A percentile compares a stretch with the other conserved stretches of the same genome.
Evolutionary conservation across 75 land plant species (phyloP).

Genomic region (Selaginella tamariscina): DNA sequence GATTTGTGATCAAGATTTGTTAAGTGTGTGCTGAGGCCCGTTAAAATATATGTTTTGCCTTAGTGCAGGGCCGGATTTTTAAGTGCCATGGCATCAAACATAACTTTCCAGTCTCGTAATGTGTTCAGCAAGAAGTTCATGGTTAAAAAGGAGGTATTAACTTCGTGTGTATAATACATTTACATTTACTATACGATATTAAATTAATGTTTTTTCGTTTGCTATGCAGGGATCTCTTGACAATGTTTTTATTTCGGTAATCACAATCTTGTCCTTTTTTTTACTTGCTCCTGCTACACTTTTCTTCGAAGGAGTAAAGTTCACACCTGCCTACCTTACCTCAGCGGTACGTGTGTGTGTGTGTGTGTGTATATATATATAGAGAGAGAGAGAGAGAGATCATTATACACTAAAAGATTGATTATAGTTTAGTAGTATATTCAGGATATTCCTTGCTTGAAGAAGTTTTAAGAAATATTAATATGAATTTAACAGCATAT

Average conservation of each 20-base stretch:
- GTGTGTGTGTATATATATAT: too few relatives aligned
- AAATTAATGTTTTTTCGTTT: too few relatives aligned
- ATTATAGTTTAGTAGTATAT: too few relatives aligned
- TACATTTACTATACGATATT: not conserved
- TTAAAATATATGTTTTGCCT: not conserved
- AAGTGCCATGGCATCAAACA: slow-evolving; percentile 98
- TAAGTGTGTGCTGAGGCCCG: too few relatives aligned
- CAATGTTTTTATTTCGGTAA: slow-evolving; percentile 77
- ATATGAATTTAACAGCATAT: too few relatives aligned
- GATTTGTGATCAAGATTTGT: too few relatives aligned
- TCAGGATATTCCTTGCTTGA: too few relatives aligned
- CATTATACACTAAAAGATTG: slow-evolving; percentile 8
- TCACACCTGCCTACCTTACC: slow-evolving; percentile 60
- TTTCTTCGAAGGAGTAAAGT: slow-evolving; percentile 70
- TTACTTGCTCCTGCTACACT: slow-evolving; percentile 48
- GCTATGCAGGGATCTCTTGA: slow-evolving; percentile 61
- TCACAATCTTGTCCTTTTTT: slow-evolving; percentile 80
- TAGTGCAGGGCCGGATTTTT: slow-evolving; percentile 76
- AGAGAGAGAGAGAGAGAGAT: too few relatives aligned
- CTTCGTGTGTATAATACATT: not conserved
- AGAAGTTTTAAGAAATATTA: too few relatives aligned
- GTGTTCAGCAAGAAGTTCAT: slow-evolving; percentile 94
- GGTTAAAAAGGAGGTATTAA: slow-evolving; percentile 68
- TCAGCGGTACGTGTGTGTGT: slow-evolving; percentile 41
- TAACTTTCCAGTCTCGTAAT: slow-evolving; percentile 88